phyloP scores from a whole-genome alignment of 306 rosid genomes.

The Prunus campanulata region DNA sequence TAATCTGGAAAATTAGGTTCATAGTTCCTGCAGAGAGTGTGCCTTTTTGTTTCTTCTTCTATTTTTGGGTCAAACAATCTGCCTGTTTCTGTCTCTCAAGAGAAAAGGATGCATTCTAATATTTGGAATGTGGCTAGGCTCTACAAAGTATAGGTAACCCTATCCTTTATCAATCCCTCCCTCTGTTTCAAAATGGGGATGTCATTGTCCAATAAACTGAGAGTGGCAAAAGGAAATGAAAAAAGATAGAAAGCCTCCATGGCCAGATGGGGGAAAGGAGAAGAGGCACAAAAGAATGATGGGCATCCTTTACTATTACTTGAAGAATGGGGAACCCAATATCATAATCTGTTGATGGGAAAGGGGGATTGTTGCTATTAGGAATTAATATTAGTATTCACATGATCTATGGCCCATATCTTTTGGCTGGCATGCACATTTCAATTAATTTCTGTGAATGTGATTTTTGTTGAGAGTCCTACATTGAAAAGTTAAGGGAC shows the following conservation, averaged over 20 bases:
- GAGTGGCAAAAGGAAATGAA: background rate
- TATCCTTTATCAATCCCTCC: too few species aligned
- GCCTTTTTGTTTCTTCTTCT: background rate
- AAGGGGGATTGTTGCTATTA: background rate
- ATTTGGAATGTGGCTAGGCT: too few species aligned
- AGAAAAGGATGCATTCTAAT: too few species aligned
- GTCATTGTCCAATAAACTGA: background rate
- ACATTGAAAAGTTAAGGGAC: too few species aligned
- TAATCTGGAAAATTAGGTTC: background rate
- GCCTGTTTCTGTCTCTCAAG: too few species aligned
- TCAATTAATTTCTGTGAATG: background rate
- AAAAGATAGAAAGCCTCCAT: background rate
- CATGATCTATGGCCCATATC: background rate
- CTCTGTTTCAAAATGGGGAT: background rate
- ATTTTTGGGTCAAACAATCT: too few species aligned
- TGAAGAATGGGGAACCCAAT: background rate
- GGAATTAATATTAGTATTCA: background rate
- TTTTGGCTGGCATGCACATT: conserved; percentile 4
- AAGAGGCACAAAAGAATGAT: background rate
- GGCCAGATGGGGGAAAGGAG: background rate
- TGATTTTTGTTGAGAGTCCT: too few species aligned
- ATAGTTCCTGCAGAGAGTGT: background rate
- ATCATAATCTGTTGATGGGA: background rate
- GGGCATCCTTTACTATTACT: background rate
- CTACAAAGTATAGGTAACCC: background rate